A percentile compares a stretch with the other conserved stretches of the same genome.
These are phyloP conservation scores for Fusarium odoratissimum DNA, from an alignment of 2,329 filamentous ascomycete genomes.

Conservation along the genomic window DNA sequence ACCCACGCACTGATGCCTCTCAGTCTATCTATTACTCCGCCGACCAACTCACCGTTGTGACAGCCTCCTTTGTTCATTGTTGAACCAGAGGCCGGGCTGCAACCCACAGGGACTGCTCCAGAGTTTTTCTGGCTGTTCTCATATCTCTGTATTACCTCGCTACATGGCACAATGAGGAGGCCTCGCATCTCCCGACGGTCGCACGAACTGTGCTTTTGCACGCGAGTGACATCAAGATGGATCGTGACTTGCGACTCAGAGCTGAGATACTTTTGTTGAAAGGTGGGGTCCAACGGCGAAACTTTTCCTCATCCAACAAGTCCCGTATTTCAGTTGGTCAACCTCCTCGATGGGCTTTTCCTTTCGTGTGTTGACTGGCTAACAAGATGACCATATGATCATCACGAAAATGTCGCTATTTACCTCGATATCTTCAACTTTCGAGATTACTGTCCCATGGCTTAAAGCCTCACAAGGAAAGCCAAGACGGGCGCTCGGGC, in stretches of 20 bases:
- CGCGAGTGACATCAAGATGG: conserved; percentile 17
- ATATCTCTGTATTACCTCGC: conserved; percentile 32
- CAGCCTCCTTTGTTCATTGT: conserved; percentile 33
- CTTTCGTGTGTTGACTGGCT: neutral
- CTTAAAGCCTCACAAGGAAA: conserved; percentile 24
- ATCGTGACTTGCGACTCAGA: conserved; percentile 10
- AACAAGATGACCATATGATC: neutral
- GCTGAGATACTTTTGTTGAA: neutral
- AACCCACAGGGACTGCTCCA: conserved; percentile 29
- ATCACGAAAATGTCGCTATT: neutral
- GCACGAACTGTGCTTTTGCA: conserved; percentile 19
- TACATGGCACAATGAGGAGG: conserved; percentile 33
- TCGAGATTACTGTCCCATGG: neutral
- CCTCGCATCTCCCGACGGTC: conserved; percentile 35
- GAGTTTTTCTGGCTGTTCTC: conserved; percentile 21
- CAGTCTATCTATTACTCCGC: neutral
- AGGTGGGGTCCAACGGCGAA: neutral
- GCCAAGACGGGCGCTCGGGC: conserved; percentile 36
- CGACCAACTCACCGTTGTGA: conserved; percentile 32
- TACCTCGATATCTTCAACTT: neutral
- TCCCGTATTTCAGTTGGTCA: neutral
- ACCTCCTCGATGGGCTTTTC: neutral
- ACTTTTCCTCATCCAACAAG: neutral
- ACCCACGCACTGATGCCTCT: neutral
- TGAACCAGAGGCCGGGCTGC: conserved; percentile 28